Conservation (phyloP, 768 basidiomycete genomes). For the Macrolepiota albuminosa region DNA sequence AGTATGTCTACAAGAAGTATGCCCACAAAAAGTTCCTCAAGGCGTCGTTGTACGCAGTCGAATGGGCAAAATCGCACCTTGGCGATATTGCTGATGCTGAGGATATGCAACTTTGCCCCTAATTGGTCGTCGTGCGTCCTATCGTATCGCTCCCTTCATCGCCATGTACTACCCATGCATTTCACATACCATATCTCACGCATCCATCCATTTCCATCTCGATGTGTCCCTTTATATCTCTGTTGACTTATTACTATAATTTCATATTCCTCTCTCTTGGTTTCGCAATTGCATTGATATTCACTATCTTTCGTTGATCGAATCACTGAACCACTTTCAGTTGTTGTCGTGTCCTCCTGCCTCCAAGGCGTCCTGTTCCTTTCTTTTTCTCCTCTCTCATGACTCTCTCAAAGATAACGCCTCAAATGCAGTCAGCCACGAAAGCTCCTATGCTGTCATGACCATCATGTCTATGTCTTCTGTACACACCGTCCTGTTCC, state of each 20-base stretch:
- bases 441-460: slow-evolving; percentile 14
- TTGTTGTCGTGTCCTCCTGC: slow-evolving; percentile 32
- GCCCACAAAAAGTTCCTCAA: slow-evolving; percentile 97
- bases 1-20: slow-evolving; percentile 95
- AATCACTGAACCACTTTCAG: slow-evolving; percentile 18
- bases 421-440: slow-evolving; percentile 7
- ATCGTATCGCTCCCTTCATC: slow-evolving; percentile 16
- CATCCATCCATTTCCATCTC: slow-evolving; percentile 14
- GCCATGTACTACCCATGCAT: slow-evolving; percentile 16
- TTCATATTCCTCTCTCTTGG: slow-evolving; percentile 12
- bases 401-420: slow-evolving; percentile 8
- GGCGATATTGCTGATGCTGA: slow-evolving; percentile 34
- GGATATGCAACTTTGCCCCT: slow-evolving; percentile 43
- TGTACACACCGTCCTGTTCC: slow-evolving; percentile 15
- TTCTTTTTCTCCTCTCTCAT: slow-evolving; percentile 4
- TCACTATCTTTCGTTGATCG: slow-evolving; percentile 8
- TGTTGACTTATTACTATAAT: slow-evolving; percentile 17
- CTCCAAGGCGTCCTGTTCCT: slow-evolving; percentile 8
- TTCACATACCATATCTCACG: slow-evolving; percentile 6
- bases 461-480: slow-evolving; percentile 11
- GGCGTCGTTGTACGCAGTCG: slow-evolving; percentile 72
- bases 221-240: slow-evolving; percentile 18
- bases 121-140: slow-evolving; percentile 19
- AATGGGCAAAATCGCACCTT: slow-evolving; percentile 60
- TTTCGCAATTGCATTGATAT: slow-evolving; percentile 18